Conservation (phyloP, 2,329 filamentous ascomycete genomes). For the Monilinia fructicola region DNA sequence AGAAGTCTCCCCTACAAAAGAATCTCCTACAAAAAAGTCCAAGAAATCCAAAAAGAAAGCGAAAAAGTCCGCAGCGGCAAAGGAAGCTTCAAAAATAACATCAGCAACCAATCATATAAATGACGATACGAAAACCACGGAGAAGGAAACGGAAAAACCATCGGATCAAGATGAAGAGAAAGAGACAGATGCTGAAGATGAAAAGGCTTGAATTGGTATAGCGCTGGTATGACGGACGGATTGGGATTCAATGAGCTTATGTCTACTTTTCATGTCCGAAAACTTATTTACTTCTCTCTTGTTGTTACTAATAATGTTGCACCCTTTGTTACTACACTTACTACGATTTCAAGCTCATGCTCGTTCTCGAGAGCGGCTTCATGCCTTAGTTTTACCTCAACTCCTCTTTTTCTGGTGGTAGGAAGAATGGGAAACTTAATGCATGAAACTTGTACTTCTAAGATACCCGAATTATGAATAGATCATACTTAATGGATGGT, state of each 20-base stretch:
- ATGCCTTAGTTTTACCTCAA: neutral
- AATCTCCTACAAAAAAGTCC: neutral
- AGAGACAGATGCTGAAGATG: neutral
- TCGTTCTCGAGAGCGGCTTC: neutral
- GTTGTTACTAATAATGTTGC: conserved; percentile 5
- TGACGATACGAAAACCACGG: conserved; percentile 15
- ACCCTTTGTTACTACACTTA: neutral
- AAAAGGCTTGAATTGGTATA: conserved; percentile 3
- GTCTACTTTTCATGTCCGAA: neutral
- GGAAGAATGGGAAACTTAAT: neutral
- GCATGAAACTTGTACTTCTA: conserved; percentile 4
- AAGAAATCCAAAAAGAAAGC: conserved; percentile 17
- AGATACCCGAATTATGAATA: conserved; percentile 12
- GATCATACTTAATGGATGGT: neutral
- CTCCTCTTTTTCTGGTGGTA: neutral
- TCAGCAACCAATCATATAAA: conserved; percentile 15
- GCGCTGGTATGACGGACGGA: conserved; percentile 1
- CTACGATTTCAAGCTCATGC: neutral
- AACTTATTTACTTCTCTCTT: neutral
- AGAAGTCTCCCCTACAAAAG: neutral
- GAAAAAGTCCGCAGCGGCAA: conserved; percentile 9
- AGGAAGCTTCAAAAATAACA: conserved; percentile 15
- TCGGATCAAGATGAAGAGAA: conserved; percentile 4
- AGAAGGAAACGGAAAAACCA: neutral
- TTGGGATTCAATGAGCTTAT: conserved; percentile 17